Evolutionary conservation across 2,329 filamentous ascomycete genomes (phyloP).

Genomic region (Didymella pinodella): DNA sequence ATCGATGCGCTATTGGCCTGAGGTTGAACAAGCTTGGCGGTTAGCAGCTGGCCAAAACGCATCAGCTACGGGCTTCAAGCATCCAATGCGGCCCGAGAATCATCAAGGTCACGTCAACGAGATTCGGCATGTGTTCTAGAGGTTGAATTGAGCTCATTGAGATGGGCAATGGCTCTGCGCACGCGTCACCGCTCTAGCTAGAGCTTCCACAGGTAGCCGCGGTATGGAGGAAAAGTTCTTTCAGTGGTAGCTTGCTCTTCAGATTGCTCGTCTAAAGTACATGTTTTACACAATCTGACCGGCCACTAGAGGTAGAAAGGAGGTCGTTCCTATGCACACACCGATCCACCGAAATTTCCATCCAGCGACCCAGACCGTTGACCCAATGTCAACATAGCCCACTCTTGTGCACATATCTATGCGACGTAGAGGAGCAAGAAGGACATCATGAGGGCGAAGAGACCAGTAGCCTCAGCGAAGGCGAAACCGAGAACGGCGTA

Average conservation of each 20-base stretch:
- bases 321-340: slow-evolving; percentile 52
- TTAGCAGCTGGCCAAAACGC: slow-evolving; percentile 34
- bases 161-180: slow-evolving; percentile 30
- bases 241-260: slow-evolving; percentile 53
- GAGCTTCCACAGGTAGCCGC: slow-evolving; percentile 35
- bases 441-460: slow-evolving; percentile 63
- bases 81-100: slow-evolving; percentile 24
- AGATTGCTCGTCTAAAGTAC: slow-evolving; percentile 55
- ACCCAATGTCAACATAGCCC: slow-evolving; percentile 42
- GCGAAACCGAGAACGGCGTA: slow-evolving; percentile 96
- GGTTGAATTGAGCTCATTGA: slow-evolving; percentile 43
- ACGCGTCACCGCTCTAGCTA: slow-evolving; percentile 37
- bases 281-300: slow-evolving; percentile 56
- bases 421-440: slow-evolving; percentile 55
- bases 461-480: slow-evolving; percentile 88
- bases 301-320: slow-evolving; percentile 51
- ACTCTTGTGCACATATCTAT: slow-evolving; percentile 49
- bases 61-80: slow-evolving; percentile 28
- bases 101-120: slow-evolving; percentile 30
- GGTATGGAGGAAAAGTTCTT: slow-evolving; percentile 37
- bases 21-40: slow-evolving; percentile 45
- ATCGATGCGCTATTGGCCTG: slow-evolving; percentile 22
- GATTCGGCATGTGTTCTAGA: slow-evolving; percentile 28
- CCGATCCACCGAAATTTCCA: slow-evolving; percentile 51
- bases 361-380: slow-evolving; percentile 47